Evolutionary conservation across 2,329 filamentous ascomycete genomes (phyloP), one percentile per base, ranked within the genome.

Genomic region (Cordyceps militaris): DNA sequence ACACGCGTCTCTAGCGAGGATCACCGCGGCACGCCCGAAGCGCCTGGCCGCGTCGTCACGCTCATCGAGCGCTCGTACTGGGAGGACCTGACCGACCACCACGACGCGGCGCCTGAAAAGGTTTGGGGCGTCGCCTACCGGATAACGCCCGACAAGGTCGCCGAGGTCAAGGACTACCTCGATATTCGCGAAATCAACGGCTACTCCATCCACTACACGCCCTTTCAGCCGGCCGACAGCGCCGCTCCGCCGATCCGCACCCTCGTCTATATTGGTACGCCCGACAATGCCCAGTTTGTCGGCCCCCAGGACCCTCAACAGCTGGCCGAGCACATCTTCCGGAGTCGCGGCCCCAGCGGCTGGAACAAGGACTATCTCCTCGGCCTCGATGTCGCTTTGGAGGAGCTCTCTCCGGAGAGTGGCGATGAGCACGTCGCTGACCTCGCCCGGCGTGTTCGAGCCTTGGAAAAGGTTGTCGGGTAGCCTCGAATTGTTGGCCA

Each of bases 181-280:
- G 92, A 97, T 72, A 93, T 97, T 63, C 87, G 94, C 47, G 94
- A 99, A 73, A 96, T 97, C 69, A 96, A 97, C 74, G 94, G 94
- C 26, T 99, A 99, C 74, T 89, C 86, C 56, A 95, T 96, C 63
- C 92, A 97, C 73, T 90, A 91, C 71, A 90, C 91, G 28, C 84
- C 88, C 0, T 97, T 97, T 71, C 79, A 92, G 65, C 66, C 72
- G n/a, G 69, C 71, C 43, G 71, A 76, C 61, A 67, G 67, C 26
- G 67, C 69, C 14, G 67, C 69, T 14, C 57, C 67, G 4, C 64
- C 72, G 21, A 79, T 84, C 65, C 72, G 69, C 56, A 79, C 81
- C 59, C 82, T 97, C 61, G 90, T 96, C 1, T 99, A 99, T 71
- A 97, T 99, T 67, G 94, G 94, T 23, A 88, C 95, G 2, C 94